Evolutionary conservation across 1,284 basidiomycete species (phyloP).

Genomic region (Apiotrichum mycotoxinovorans): DNA sequence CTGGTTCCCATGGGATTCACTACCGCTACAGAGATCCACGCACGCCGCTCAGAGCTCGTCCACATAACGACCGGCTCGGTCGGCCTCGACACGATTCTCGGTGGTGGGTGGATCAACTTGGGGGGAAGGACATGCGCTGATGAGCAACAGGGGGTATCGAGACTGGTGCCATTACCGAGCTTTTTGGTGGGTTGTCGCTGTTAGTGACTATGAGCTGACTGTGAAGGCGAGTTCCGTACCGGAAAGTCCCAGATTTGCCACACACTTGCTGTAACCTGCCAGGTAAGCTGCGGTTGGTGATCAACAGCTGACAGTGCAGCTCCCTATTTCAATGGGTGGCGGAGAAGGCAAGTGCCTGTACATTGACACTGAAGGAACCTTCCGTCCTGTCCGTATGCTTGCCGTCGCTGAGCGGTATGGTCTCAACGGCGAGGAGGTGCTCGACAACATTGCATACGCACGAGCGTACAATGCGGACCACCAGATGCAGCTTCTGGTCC

Average conservation of each 20-base stretch:
- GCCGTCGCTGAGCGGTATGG: slow-evolving; percentile 95
- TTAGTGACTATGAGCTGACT: background rate
- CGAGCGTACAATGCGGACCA: slow-evolving; percentile 99
- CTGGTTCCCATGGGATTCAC: slow-evolving; percentile 97
- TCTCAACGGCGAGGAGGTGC: slow-evolving; percentile 91
- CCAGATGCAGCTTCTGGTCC: slow-evolving; percentile 83
- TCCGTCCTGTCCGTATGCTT: slow-evolving; percentile 90
- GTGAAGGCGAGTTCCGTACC: slow-evolving; percentile 77
- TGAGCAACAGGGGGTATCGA: slow-evolving; percentile 78
- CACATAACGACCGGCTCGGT: slow-evolving; percentile 96
- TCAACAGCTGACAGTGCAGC: slow-evolving; percentile 44
- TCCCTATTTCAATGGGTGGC: slow-evolving; percentile 95
- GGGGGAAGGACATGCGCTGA: background rate
- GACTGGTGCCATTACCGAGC: slow-evolving; percentile 96
- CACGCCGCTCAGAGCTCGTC: slow-evolving; percentile 89
- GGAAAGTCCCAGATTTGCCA: slow-evolving; percentile 99
- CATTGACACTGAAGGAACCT: slow-evolving; percentile 98
- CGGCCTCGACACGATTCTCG: slow-evolving; percentile 90
- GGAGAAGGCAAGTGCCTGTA: slow-evolving; percentile 99
- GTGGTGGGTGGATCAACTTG: slow-evolving; percentile 59
- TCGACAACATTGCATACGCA: slow-evolving; percentile 98
- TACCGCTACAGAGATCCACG: slow-evolving; percentile 96
- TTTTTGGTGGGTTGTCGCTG: slow-evolving; percentile 64
- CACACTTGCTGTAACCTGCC: slow-evolving; percentile 95
- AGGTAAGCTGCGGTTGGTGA: slow-evolving; percentile 49